A percentile compares a stretch with the other conserved stretches of the same genome.
These are phyloP conservation scores for Yamadazyma dendronema DNA, from an alignment of 1,139 yeast species.

Conservation along the genomic window DNA sequence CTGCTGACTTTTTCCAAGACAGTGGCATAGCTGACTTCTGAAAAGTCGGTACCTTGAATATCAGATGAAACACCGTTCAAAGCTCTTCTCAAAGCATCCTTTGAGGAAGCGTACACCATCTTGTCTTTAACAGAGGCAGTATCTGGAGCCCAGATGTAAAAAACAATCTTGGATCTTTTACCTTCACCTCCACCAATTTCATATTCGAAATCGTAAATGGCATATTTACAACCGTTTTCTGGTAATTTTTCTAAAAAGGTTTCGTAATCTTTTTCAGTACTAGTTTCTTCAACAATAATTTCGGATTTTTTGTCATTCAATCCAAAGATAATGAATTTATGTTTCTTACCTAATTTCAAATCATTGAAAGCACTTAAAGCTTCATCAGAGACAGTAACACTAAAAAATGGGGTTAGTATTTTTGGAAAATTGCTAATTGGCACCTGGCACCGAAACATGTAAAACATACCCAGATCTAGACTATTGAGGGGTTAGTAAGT, in stretches of 20 bases:
- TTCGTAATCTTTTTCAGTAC: conserved; percentile 74
- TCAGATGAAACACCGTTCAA: conserved; percentile 92
- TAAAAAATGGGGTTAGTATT: conserved; percentile 26
- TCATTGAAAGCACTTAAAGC: conserved; percentile 92
- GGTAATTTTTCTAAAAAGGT: conserved; percentile 83
- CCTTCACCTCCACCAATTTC: conserved; percentile 91
- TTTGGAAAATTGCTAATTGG: background rate
- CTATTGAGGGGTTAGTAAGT: conserved; percentile 24
- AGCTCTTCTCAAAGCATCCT: conserved; percentile 96
- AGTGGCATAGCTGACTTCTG: conserved; percentile 92
- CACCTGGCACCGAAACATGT: background rate
- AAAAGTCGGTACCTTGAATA: conserved; percentile 95
- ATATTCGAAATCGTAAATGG: conserved; percentile 94
- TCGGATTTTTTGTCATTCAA: conserved; percentile 84
- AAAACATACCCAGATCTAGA: conserved; percentile 67
- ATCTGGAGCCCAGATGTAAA: conserved; percentile 97
- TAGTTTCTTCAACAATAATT: conserved; percentile 85
- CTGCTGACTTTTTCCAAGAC: conserved; percentile 88
- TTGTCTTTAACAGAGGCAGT: conserved; percentile 91
- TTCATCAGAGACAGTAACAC: conserved; percentile 95
- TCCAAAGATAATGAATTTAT: conserved; percentile 76
- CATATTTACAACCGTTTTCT: conserved; percentile 95
- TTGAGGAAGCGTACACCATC: conserved; percentile 97
- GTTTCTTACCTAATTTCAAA: conserved; percentile 89
- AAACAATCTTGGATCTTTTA: conserved; percentile 90